Conservation (phyloP, 106 monocot genomes). For the Cymbidium sinense region DNA sequence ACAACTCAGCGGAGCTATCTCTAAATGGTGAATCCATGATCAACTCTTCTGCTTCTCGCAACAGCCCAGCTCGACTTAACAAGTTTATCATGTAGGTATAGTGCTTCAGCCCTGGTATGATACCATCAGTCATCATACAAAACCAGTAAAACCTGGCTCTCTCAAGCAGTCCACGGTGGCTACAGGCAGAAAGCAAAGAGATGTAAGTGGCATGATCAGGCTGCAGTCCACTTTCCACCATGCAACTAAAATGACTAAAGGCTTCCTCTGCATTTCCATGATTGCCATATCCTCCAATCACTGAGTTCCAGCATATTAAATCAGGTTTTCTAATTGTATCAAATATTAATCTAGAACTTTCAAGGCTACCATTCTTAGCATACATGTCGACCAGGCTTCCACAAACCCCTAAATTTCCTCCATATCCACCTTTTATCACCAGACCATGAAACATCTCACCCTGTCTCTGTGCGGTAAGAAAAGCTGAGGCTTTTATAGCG, state of each 20-base stretch:
- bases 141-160: slow-evolving; percentile 77
- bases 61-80: slow-evolving; percentile 50
- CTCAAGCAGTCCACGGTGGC: slow-evolving; percentile 62
- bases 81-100: slow-evolving; percentile 76
- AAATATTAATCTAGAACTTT: slow-evolving; percentile 43
- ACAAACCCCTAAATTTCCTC: slow-evolving; percentile 46
- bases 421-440: slow-evolving; percentile 62
- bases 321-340: slow-evolving; percentile 34
- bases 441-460: slow-evolving; percentile 62
- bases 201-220: slow-evolving; percentile 76
- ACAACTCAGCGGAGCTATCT: slow-evolving; percentile 43
- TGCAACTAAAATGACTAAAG: slow-evolving; percentile 52
- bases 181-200: slow-evolving; percentile 75
- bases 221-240: slow-evolving; percentile 39
- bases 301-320: slow-evolving; percentile 88
- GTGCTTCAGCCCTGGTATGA: slow-evolving; percentile 62
- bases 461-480: slow-evolving; percentile 51
- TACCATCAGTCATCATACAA: slow-evolving; percentile 57
- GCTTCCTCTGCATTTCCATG: slow-evolving; percentile 57
- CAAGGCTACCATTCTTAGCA: slow-evolving; percentile 72
- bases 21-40: slow-evolving; percentile 54
- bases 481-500: slow-evolving; percentile 61
- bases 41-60: slow-evolving; percentile 66
- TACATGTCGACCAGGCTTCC: slow-evolving; percentile 89
- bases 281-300: slow-evolving; percentile 72